Conservation (phyloP, 768 basidiomycete genomes). For the Cystofilobasidium capitatum region DNA sequence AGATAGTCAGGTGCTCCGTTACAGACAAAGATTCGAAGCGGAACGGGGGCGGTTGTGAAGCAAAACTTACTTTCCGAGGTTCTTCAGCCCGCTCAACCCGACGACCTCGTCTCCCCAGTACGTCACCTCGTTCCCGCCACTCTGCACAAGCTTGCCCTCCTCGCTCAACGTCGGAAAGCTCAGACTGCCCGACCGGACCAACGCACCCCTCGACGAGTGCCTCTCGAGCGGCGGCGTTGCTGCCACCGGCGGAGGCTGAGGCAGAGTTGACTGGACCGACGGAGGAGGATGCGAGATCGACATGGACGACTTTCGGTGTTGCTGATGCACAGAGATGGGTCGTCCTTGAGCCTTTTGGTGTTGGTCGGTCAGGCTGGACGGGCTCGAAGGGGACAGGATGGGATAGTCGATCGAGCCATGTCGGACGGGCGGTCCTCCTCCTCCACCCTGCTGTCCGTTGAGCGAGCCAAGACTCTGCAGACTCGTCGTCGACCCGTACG, state of each 20-base stretch:
- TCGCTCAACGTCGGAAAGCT: slow-evolving; percentile 40
- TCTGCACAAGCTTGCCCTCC: slow-evolving; percentile 23
- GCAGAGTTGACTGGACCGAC: slow-evolving; percentile 43
- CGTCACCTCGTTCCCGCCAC: slow-evolving; percentile 64
- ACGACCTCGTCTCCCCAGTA: slow-evolving; percentile 78
- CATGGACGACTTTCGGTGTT: slow-evolving; percentile 66
- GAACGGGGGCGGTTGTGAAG: not conserved
- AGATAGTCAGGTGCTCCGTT: not conserved
- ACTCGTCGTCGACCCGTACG: not conserved
- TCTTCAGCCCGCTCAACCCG: slow-evolving; percentile 78
- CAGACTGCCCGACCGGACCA: slow-evolving; percentile 33
- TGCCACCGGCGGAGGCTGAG: slow-evolving; percentile 70
- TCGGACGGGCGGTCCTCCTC: not conserved
- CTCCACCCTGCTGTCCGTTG: not conserved
- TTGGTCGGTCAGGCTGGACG: slow-evolving; percentile 59
- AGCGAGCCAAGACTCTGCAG: too few relatives aligned
- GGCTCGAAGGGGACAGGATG: slow-evolving; percentile 45
- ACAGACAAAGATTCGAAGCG: too few relatives aligned
- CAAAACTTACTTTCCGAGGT: slow-evolving; percentile 47
- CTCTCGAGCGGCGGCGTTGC: slow-evolving; percentile 61
- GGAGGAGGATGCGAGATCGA: slow-evolving; percentile 47
- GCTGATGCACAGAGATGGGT: slow-evolving; percentile 47
- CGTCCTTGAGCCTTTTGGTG: slow-evolving; percentile 37
- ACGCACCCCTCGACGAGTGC: slow-evolving; percentile 42
- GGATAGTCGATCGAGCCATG: slow-evolving; percentile 24